Base-by-base conservation (phyloP, 176 grass and related monocot species). In the Eragrostis nindensis region DNA sequence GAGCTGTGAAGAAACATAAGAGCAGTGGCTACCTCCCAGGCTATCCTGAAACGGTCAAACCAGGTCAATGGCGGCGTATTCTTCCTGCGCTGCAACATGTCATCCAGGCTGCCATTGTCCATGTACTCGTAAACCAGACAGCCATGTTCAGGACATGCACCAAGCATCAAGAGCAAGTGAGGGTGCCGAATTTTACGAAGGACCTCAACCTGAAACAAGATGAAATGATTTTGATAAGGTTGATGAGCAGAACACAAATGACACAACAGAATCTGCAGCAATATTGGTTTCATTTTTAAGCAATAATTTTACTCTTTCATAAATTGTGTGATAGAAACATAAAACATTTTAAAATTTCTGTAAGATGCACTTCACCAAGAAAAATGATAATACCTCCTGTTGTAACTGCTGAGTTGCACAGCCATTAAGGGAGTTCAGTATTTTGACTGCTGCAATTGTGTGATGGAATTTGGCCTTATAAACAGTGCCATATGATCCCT, bases 391-490 rank as follows among this genome's bases (percentile, higher is more conserved):
- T 87, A 99, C 96, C 96, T 99, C 96, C 83, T 91, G 96, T 26
- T 88, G 90, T 67, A 99, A 85, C 62, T 95, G 96, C 57, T 91
- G 88, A 68, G 70, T 85, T 66, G 84, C 82, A 83, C 62, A 77
- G 42, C 86, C 88, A 71, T 93, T 86, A 22, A 70, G 56, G 24
- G 96, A 95, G 64, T 93, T 92, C 16, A 99, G 62, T 68, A 99
- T 65, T 90, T 99, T 99, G 36, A 99, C 90, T 18, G 92, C 90
- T 79, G 84, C 96, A 87, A 88, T 22, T 3, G 82, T 91, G 53
- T 99, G 93, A 47, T 78, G 86, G 74, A 99, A 85, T 42, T 79
- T 95, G 8, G 90, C 97, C 75, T 86, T 95, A 76, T 99, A 99
- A 61, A 99, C 97, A 3, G 86, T 91, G 26, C 97, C 97, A 84